These are phyloP conservation scores for Cercophora scortea DNA, from an alignment of 495 filamentous ascomycete genomes.

Conservation along the genomic window DNA sequence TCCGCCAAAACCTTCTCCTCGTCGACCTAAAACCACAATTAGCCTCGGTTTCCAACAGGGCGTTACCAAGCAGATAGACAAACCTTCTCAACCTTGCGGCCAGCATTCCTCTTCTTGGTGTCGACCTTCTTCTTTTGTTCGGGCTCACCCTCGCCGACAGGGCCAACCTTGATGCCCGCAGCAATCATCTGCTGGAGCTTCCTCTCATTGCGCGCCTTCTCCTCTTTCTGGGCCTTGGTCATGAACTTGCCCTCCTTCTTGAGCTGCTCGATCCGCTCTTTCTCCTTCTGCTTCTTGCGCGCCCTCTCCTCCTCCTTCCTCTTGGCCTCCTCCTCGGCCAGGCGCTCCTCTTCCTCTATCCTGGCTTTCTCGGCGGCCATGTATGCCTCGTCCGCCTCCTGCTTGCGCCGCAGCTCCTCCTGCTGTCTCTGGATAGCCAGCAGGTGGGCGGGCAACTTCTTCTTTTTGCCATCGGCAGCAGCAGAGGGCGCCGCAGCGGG, in stretches of 20 bases:
- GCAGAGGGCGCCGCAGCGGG: slow-evolving; percentile 22
- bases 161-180: slow-evolving; percentile 72
- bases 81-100: slow-evolving; percentile 65
- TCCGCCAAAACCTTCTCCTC: slow-evolving; percentile 63
- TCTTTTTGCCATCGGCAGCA: slow-evolving; percentile 61
- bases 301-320: slow-evolving; percentile 46
- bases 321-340: slow-evolving; percentile 61
- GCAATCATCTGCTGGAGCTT: slow-evolving; percentile 93
- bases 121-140: slow-evolving; percentile 57
- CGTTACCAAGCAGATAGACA: slow-evolving; percentile 1
- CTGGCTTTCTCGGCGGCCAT: slow-evolving; percentile 68
- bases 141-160: slow-evolving; percentile 46
- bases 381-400: slow-evolving; percentile 66
- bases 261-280: slow-evolving; percentile 88
- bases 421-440: slow-evolving; percentile 86
- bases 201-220: slow-evolving; percentile 71
- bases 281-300: slow-evolving; percentile 89
- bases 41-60: neutral
- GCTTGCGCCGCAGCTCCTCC: slow-evolving; percentile 62
- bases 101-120: slow-evolving; percentile 61
- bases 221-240: slow-evolving; percentile 88
- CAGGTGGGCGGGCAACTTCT: slow-evolving; percentile 80
- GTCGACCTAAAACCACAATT: slow-evolving; percentile 45
- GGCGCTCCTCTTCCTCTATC: slow-evolving; percentile 59
- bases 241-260: slow-evolving; percentile 93